A percentile compares a stretch with the other conserved stretches of the same genome.
Conservation (phyloP, 1,139 yeast species). For the Pichia sorboxylosa region DNA sequence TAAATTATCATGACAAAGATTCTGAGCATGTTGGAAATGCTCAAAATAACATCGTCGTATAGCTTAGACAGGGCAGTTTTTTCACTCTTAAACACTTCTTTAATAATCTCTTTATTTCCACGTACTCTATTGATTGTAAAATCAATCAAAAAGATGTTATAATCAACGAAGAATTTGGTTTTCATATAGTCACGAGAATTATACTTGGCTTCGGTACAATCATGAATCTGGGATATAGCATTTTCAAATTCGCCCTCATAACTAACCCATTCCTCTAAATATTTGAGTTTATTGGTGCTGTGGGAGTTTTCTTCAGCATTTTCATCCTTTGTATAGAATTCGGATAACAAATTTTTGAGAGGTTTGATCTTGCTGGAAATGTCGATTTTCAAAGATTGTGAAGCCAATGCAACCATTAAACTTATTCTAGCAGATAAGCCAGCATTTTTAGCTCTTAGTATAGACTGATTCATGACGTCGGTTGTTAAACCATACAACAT, state of each 20-base stretch:
- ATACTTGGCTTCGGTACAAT: too few species aligned
- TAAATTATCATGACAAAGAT: constrained; percentile 25
- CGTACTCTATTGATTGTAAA: constrained; percentile 48
- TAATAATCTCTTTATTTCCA: constrained; percentile 28
- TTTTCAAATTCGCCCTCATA: too few species aligned
- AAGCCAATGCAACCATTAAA: constrained; percentile 36
- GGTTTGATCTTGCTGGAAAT: constrained; percentile 65
- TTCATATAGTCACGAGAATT: too few species aligned
- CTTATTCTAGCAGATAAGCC: constrained; percentile 32
- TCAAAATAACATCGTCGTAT: too few species aligned
- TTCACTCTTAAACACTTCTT: constrained; percentile 1
- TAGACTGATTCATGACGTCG: constrained; percentile 30
- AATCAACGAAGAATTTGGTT: too few species aligned
- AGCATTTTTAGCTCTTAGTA: too few species aligned
- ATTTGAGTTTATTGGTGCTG: too few species aligned
- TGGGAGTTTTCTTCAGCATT: too few species aligned
- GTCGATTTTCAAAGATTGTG: constrained; percentile 67
- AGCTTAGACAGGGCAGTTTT: neutral
- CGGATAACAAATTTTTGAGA: constrained; percentile 35
- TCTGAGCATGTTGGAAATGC: constrained; percentile 29
- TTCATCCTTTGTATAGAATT: constrained; percentile 1
- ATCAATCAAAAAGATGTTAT: constrained; percentile 69
- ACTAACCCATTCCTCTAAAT: too few species aligned
- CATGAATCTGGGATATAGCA: too few species aligned
- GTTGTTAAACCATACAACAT: constrained; percentile 57